Evolutionary conservation across 768 basidiomycete genomes (phyloP), one percentile per base, ranked within the genome.

Genomic region (Rhodotorula diobovata): DNA sequence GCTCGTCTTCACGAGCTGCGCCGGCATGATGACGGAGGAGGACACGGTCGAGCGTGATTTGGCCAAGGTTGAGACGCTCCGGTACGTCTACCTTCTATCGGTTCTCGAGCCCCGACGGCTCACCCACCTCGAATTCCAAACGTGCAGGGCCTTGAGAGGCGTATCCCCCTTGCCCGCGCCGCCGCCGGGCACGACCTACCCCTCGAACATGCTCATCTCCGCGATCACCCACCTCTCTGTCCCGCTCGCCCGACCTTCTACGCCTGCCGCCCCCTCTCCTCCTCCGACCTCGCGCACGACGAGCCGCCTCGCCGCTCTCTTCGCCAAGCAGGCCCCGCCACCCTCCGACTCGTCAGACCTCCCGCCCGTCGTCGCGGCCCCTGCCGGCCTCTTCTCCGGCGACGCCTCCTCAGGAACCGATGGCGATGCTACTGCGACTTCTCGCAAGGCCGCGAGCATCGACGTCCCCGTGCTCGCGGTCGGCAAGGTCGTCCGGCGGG

Each of bases 91-190:
- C 37, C 81, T 89, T 14, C 85, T 88, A 2, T 86, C 87, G 25
- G 83, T 89, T 0, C 87, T 87, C 0, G 20, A 64, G 66, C 5
- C 76, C 79, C 15, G 0, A 28, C 4, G 54, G 21, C 28, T 74
- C 82, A 7, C 81, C 30, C 79, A 81, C 48, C 70, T 79, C 53
- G 79, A 81, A 71, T 81, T 18, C 6, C 21, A 2, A 12, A 20
- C 23, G n/a, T n/a, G n/a, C n/a, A 87, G 86, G 18, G 80, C 82
- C 18, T 85, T 83, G 59, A 74, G 80, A 2, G 75, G 87, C 25
- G 81, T 84, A 0, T 82, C 82, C 8, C 80, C 84, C 63, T 80
- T 82, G 0, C 39, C 25, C 11, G 35, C 51, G 4, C 41, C 67
- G 8, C 63, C 48, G 14, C 37, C 50, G 20, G 39, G 56, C 16